A percentile compares a stretch with the other conserved stretches of the same genome.
Evolutionary conservation across 345 rosid species (phyloP).

Genomic region (Brassica rapa): DNA sequence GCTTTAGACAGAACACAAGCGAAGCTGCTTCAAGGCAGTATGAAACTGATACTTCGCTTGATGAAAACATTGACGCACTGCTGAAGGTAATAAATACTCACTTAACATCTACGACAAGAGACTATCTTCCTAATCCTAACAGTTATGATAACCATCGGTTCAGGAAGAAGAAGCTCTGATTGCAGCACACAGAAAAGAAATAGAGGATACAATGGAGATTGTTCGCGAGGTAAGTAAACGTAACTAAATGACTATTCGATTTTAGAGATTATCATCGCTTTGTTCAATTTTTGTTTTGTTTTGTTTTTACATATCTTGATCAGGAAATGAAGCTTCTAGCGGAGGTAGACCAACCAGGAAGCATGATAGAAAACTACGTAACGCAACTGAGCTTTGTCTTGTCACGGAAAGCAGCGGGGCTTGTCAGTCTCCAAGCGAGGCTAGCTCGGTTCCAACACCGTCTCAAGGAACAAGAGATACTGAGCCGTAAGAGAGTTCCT

Average conservation of each 20-base stretch:
- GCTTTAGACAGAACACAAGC: slow-evolving; percentile 48
- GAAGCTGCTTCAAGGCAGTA: slow-evolving; percentile 46
- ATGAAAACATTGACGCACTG: slow-evolving; percentile 75
- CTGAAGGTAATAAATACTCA: slow-evolving; percentile 59
- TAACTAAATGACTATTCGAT: background rate
- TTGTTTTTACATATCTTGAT: background rate
- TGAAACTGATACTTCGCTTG: slow-evolving; percentile 58
- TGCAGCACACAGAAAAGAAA: slow-evolving; percentile 95
- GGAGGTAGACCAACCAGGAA: slow-evolving; percentile 98
- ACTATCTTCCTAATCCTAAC: background rate
- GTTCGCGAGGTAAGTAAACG: slow-evolving; percentile 79
- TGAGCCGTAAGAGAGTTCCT: slow-evolving; percentile 83
- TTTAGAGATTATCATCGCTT: background rate
- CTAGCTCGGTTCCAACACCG: slow-evolving; percentile 98
- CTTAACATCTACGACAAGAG: background rate
- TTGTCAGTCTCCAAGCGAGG: slow-evolving; percentile 92
- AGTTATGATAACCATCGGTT: slow-evolving; percentile 1
- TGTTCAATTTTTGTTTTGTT: background rate
- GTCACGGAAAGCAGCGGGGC: slow-evolving; percentile 92
- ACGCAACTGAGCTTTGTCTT: slow-evolving; percentile 88
- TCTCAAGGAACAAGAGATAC: slow-evolving; percentile 89
- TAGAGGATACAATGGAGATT: slow-evolving; percentile 97
- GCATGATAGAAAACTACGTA: slow-evolving; percentile 90
- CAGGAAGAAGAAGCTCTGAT: slow-evolving; percentile 97
- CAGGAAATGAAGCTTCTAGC: slow-evolving; percentile 99